phyloP scores from a whole-genome alignment of 768 basidiomycete genomes.

The Rhizopogon salebrosus region DNA sequence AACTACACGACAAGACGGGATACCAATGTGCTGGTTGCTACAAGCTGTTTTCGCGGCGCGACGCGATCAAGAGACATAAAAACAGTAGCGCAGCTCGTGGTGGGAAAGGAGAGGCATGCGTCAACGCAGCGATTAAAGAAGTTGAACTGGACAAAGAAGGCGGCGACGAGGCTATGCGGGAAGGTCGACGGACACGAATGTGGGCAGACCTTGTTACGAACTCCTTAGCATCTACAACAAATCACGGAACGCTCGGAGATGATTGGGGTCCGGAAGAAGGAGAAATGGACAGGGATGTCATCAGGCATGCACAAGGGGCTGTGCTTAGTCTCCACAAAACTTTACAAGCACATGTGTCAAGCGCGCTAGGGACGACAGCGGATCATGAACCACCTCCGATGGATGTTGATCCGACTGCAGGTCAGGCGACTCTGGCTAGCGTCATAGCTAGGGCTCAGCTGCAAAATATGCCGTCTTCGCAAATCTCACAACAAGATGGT shows the following conservation, averaged over 20 bases:
- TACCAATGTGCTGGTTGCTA: slow-evolving; percentile 72
- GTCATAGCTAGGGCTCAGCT: slow-evolving; percentile 69
- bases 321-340: slow-evolving; percentile 52
- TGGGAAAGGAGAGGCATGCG: slow-evolving; percentile 46
- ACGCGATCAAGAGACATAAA: slow-evolving; percentile 77
- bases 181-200: slow-evolving; percentile 56
- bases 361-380: slow-evolving; percentile 38
- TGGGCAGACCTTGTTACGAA: slow-evolving; percentile 58
- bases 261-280: slow-evolving; percentile 50
- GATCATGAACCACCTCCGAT: slow-evolving; percentile 26
- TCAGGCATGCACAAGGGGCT: slow-evolving; percentile 45
- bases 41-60: slow-evolving; percentile 71
- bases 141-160: slow-evolving; percentile 43
- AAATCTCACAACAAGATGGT: slow-evolving; percentile 8
- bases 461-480: slow-evolving; percentile 32
- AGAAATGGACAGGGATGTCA: slow-evolving; percentile 45
- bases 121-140: slow-evolving; percentile 56
- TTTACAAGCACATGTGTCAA: slow-evolving; percentile 54
- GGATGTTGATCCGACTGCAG: slow-evolving; percentile 40
- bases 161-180: slow-evolving; percentile 35
- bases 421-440: slow-evolving; percentile 67
- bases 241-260: slow-evolving; percentile 10
- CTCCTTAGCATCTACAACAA: slow-evolving; percentile 8
- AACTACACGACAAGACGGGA: slow-evolving; percentile 66
- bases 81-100: slow-evolving; percentile 50